Evolutionary conservation across 257 asterid genomes (phyloP).

Genomic region (Gentiana straminea): DNA sequence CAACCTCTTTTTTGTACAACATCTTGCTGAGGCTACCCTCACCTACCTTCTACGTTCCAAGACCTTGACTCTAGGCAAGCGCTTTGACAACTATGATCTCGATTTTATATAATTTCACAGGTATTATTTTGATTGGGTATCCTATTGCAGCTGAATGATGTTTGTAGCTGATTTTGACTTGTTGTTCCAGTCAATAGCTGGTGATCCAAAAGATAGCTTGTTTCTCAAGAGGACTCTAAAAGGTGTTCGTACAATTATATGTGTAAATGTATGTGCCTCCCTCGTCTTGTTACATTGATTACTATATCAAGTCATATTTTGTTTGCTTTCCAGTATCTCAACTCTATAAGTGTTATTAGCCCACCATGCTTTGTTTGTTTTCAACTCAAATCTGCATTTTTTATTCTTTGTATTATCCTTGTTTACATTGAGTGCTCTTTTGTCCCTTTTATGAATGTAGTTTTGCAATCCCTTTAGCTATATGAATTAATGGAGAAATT

Average conservation of each 20-base stretch:
- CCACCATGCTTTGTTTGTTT: not conserved
- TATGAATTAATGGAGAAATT: too few species aligned
- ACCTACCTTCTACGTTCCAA: too few species aligned
- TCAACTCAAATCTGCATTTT: not conserved
- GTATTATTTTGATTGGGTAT: not conserved
- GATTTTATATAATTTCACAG: not conserved
- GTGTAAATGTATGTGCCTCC: constrained; percentile 46
- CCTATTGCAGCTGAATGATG: not conserved
- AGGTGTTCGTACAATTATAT: constrained; percentile 74
- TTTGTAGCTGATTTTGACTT: constrained; percentile 8
- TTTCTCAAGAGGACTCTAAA: constrained; percentile 66
- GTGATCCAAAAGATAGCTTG: constrained; percentile 45
- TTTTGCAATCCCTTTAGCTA: too few species aligned
- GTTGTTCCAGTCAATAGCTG: constrained; percentile 47
- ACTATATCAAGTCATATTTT: not conserved
- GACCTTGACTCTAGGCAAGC: too few species aligned
- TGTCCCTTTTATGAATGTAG: too few species aligned
- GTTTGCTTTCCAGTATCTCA: not conserved
- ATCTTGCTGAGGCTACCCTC: too few species aligned
- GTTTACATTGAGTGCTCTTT: too few species aligned
- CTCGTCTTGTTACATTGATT: too few species aligned
- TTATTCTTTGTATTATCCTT: not conserved
- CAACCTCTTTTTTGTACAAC: too few species aligned
- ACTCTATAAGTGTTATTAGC: too few species aligned
- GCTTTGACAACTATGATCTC: too few species aligned